These are phyloP conservation scores for Antitrichia curtipendula DNA, from an alignment of 225 moss, liverwort and hornwort genomes.

Conservation along the genomic window DNA sequence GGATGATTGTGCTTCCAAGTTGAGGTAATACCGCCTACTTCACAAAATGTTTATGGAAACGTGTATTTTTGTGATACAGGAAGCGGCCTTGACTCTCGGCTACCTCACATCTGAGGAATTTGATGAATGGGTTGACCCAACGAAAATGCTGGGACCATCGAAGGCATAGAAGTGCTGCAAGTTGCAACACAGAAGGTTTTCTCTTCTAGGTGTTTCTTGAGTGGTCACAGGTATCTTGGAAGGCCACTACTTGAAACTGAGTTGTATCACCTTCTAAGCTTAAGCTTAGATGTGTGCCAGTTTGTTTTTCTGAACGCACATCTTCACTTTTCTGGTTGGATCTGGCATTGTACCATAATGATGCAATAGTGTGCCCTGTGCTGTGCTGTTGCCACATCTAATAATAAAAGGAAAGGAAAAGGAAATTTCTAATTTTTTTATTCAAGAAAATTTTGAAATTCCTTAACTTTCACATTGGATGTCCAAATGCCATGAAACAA, in stretches of 20 bases:
- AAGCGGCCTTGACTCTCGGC: slow-evolving; percentile 58
- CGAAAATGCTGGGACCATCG: slow-evolving; percentile 77
- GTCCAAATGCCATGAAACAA: too few species aligned
- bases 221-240: neutral
- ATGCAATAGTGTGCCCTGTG: neutral
- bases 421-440: too few species aligned
- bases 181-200: neutral
- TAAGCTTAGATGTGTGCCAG: neutral
- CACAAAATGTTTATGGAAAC: neutral
- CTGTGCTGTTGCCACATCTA: too few species aligned
- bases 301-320: neutral
- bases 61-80: slow-evolving; percentile 23
- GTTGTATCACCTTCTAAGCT: neutral
- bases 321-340: neutral
- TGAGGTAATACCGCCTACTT: neutral
- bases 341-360: neutral
- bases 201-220: neutral
- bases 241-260: neutral
- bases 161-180: neutral
- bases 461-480: too few species aligned
- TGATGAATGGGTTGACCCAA: slow-evolving; percentile 77
- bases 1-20: neutral
- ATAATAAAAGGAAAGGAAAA: too few species aligned
- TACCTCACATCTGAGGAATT: slow-evolving; percentile 61
- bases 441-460: too few species aligned